phyloP scores from a whole-genome alignment of 305 asterid genomes.

The Solanum hybrid region DNA sequence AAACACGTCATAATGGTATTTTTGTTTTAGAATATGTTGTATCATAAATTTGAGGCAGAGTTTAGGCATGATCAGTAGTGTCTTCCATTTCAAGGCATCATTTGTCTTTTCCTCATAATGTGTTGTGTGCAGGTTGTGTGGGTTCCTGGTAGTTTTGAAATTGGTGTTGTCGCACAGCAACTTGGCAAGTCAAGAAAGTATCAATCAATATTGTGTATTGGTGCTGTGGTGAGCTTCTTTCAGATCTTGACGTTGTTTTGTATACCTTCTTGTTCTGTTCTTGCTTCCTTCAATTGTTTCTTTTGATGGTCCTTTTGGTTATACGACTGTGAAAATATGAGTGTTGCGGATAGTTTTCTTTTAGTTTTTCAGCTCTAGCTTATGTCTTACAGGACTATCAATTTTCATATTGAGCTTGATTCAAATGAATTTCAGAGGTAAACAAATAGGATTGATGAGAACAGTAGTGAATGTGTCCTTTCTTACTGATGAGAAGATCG shows the following conservation, averaged over 20 bases:
- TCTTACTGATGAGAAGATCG: not conserved
- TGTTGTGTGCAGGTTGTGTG: slow-evolving; percentile 44
- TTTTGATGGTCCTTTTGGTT: not conserved
- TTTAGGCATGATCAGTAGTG: not conserved
- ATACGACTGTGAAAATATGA: not conserved
- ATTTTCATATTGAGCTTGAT: not conserved
- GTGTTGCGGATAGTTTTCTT: not conserved
- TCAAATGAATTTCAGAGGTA: not conserved
- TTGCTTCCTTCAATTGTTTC: not conserved
- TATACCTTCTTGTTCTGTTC: not conserved
- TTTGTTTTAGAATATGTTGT: not conserved
- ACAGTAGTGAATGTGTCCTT: not conserved
- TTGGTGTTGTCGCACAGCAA: slow-evolving; percentile 56
- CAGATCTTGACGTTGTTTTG: not conserved
- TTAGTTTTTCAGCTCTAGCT: not conserved
- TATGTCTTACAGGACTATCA: not conserved
- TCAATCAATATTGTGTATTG: slow-evolving; percentile 63
- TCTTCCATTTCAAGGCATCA: not conserved
- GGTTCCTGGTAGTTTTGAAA: slow-evolving; percentile 83
- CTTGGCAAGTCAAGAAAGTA: slow-evolving; percentile 62
- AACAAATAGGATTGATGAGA: not conserved
- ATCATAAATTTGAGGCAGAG: not conserved
- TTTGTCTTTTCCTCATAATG: not conserved
- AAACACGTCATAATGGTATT: not conserved
- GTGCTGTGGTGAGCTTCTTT: slow-evolving; percentile 60